phyloP scores from a whole-genome alignment of 2,329 filamentous ascomycete genomes.

The Balansia obtecta region DNA sequence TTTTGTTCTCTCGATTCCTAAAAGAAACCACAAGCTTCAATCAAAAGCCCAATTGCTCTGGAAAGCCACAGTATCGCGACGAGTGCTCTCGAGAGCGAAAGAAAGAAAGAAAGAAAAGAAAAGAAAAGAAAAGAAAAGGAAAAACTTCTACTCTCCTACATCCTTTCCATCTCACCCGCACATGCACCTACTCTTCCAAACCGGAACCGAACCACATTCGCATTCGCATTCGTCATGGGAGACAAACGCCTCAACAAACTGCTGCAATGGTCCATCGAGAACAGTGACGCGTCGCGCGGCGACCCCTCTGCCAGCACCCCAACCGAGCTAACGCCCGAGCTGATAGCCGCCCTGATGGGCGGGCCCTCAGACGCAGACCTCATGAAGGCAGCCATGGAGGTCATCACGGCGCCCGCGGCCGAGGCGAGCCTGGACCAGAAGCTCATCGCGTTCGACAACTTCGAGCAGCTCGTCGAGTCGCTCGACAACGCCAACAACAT shows the following conservation, averaged over 20 bases:
- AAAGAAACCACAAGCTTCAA: background rate
- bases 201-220: background rate
- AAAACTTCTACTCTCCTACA: background rate
- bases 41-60: background rate
- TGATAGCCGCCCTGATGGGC: constrained; percentile 65
- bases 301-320: constrained; percentile 17
- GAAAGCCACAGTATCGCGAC: background rate
- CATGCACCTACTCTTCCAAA: background rate
- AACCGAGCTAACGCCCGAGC: constrained; percentile 50
- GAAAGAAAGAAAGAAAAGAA: too few relatives aligned
- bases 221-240: background rate
- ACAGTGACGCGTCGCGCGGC: constrained; percentile 23
- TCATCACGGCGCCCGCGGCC: constrained; percentile 50
- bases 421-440: constrained; percentile 62
- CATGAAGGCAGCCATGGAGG: constrained; percentile 75
- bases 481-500: constrained; percentile 98
- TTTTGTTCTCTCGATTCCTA: constrained; percentile 4
- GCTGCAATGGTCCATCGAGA: constrained; percentile 62
- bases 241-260: constrained; percentile 58
- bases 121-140: too few relatives aligned
- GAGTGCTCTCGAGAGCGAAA: too few relatives aligned
- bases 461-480: constrained; percentile 82
- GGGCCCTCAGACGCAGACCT: constrained; percentile 82
- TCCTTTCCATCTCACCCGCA: background rate
- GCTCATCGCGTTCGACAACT: constrained; percentile 81